Evolutionary conservation across 2,329 filamentous ascomycete genomes (phyloP).

Genomic region (Calonectria henricotiae): DNA sequence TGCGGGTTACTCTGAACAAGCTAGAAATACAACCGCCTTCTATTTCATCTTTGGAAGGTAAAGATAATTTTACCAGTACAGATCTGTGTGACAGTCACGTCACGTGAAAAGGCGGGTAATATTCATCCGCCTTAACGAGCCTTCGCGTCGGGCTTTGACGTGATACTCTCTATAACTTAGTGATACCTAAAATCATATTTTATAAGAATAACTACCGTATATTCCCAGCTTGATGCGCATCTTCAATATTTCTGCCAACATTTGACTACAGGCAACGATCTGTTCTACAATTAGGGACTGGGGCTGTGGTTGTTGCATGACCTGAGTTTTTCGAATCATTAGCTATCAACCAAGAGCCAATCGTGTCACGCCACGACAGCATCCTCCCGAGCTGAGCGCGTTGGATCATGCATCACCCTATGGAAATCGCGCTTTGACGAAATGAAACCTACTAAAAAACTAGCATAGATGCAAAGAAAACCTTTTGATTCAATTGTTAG

Average conservation of each 20-base stretch:
- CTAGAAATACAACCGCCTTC: too few species aligned
- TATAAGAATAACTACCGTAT: too few species aligned
- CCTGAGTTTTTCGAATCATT: constrained; percentile 12
- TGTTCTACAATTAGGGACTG: constrained; percentile 1
- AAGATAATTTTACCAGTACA: too few species aligned
- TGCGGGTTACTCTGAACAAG: too few species aligned
- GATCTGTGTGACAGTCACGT: too few species aligned
- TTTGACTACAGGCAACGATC: background rate
- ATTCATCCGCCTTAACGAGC: too few species aligned
- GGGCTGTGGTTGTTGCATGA: background rate
- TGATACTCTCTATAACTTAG: too few species aligned
- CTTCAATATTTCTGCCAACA: background rate
- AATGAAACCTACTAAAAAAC: background rate
- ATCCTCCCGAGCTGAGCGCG: background rate
- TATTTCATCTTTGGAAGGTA: too few species aligned
- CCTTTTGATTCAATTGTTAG: background rate
- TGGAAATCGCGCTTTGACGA: constrained; percentile 1
- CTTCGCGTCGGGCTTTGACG: too few species aligned
- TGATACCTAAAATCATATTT: too few species aligned
- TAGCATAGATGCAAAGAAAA: background rate
- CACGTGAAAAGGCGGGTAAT: too few species aligned
- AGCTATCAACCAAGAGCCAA: background rate
- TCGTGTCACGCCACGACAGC: constrained; percentile 20
- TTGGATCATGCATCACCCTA: background rate
- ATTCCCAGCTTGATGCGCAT: too few species aligned